Conservation (phyloP, 495 filamentous ascomycete species). For the Penicillium verhagenii region DNA sequence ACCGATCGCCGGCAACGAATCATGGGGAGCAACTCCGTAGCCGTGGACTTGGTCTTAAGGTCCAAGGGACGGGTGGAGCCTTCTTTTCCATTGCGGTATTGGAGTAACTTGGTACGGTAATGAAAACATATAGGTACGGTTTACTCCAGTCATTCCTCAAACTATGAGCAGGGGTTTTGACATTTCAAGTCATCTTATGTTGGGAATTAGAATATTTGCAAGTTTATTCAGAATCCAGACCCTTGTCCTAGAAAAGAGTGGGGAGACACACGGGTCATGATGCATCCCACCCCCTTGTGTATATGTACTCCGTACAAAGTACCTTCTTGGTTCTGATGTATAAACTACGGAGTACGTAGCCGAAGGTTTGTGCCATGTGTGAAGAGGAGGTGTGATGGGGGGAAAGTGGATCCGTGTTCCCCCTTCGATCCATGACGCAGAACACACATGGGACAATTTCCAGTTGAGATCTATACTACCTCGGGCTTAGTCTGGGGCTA, state of each 20-base stretch:
- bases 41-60: constrained; percentile 28
- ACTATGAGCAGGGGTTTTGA: too few species aligned
- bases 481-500: constrained; percentile 17
- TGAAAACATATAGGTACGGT: too few species aligned
- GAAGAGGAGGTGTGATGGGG: constrained; percentile 1
- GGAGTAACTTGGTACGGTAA: too few species aligned
- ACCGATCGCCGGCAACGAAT: constrained; percentile 24
- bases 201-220: too few species aligned
- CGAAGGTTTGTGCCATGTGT: constrained; percentile 9
- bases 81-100: background rate
- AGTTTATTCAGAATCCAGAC: too few species aligned
- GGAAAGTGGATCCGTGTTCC: background rate
- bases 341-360: background rate
- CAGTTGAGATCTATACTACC: constrained; percentile 20
- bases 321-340: background rate
- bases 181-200: too few species aligned
- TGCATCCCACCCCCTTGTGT: background rate
- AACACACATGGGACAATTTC: constrained; percentile 15
- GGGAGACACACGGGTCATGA: background rate
- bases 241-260: background rate
- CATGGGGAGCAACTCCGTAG: constrained; percentile 24
- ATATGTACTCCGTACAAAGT: background rate
- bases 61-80: constrained; percentile 29
- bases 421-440: constrained; percentile 19
- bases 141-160: too few species aligned